phyloP scores from a whole-genome alignment of 805 yeast species.

The Saccharomyces jurei region DNA sequence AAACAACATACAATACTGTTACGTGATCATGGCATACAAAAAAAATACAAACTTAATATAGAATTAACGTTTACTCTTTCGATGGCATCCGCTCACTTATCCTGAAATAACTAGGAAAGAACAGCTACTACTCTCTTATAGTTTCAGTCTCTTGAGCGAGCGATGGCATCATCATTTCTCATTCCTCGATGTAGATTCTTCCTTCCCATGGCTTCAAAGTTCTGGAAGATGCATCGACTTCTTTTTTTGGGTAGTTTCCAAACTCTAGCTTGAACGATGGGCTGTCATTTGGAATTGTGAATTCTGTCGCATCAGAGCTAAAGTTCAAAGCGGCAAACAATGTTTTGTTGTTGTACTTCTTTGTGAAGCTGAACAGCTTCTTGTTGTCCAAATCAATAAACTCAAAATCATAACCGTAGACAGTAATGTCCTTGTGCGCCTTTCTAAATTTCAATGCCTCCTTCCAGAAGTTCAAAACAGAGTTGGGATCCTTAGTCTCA shows the following conservation, averaged over 20 bases:
- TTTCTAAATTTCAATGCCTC: conserved; percentile 37
- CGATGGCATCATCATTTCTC: neutral
- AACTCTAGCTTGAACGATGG: conserved; percentile 26
- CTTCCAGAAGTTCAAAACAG: conserved; percentile 40
- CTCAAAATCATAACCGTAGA: conserved; percentile 38
- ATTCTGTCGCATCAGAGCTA: conserved; percentile 27
- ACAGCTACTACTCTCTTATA: too few species aligned
- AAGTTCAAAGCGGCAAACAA: conserved; percentile 39
- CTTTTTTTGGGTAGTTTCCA: conserved; percentile 23
- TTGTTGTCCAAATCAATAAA: conserved; percentile 37
- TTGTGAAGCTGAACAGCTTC: conserved; percentile 35
- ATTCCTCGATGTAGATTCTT: conserved; percentile 29
- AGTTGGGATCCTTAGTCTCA: conserved; percentile 39
- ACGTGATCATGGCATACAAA: too few species aligned
- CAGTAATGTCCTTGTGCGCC: conserved; percentile 35
- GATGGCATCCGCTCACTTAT: too few species aligned
- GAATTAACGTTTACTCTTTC: too few species aligned
- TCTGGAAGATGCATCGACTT: conserved; percentile 2
- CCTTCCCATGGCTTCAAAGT: conserved; percentile 38
- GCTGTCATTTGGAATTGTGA: conserved; percentile 28
- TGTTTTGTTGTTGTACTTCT: conserved; percentile 28
- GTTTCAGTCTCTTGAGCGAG: too few species aligned
- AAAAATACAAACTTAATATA: too few species aligned
- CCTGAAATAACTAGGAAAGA: too few species aligned
- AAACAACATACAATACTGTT: too few species aligned